Conservation (phyloP, 2,329 filamentous ascomycete species). For the Aspergillus cejpii region DNA sequence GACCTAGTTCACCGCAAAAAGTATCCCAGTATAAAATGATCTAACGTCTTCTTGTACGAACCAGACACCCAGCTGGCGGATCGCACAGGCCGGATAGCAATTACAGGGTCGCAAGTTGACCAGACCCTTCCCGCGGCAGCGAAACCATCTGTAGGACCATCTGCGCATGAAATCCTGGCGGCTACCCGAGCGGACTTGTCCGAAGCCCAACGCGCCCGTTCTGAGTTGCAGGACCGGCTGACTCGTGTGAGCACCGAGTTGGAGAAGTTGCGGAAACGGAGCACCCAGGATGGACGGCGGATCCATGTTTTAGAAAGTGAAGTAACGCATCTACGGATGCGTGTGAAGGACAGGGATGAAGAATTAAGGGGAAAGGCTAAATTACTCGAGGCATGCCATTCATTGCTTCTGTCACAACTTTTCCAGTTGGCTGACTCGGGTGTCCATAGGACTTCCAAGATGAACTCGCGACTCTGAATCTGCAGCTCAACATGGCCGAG, state of each 20-base stretch:
- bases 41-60: slow-evolving; percentile 19
- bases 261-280: slow-evolving; percentile 54
- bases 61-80: slow-evolving; percentile 61
- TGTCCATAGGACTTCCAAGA: slow-evolving; percentile 68
- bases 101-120: slow-evolving; percentile 24
- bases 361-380: slow-evolving; percentile 79
- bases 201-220: slow-evolving; percentile 67
- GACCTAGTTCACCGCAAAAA: background rate
- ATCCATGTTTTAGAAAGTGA: slow-evolving; percentile 59
- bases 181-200: slow-evolving; percentile 59
- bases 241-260: slow-evolving; percentile 59
- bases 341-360: slow-evolving; percentile 73
- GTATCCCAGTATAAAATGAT: slow-evolving; percentile 9
- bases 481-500: slow-evolving; percentile 82
- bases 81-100: slow-evolving; percentile 52
- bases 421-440: slow-evolving; percentile 4
- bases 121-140: slow-evolving; percentile 26
- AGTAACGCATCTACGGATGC: slow-evolving; percentile 55
- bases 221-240: slow-evolving; percentile 59
- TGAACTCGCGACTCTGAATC: slow-evolving; percentile 78
- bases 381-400: slow-evolving; percentile 58
- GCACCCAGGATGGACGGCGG: slow-evolving; percentile 53
- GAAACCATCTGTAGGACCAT: slow-evolving; percentile 19
- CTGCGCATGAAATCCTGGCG: slow-evolving; percentile 31
- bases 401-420: background rate